A percentile compares a stretch with the other conserved stretches of the same genome.
Evolutionary conservation across 768 basidiomycete genomes (phyloP).

Genomic region (Lactarius akahatsu): DNA sequence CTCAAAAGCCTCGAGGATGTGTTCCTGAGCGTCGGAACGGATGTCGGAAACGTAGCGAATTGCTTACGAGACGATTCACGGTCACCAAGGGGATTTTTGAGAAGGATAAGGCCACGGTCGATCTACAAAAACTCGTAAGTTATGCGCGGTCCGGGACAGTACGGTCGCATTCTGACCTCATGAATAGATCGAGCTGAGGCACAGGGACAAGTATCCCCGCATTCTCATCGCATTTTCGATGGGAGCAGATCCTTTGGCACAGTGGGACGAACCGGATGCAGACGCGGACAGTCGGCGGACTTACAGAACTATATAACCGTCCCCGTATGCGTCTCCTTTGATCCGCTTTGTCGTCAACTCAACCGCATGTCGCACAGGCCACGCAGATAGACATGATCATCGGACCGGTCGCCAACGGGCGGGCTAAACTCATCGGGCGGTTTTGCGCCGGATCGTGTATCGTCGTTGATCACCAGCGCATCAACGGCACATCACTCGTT

Average conservation of each 20-base stretch:
- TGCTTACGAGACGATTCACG: conserved; percentile 57
- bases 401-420: conserved; percentile 82
- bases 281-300: too few relatives aligned
- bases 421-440: conserved; percentile 86
- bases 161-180: background rate
- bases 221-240: too few relatives aligned
- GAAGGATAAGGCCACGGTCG: too few relatives aligned
- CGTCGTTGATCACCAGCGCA: conserved; percentile 94
- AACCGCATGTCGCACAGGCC: background rate
- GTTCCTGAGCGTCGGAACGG: conserved; percentile 76
- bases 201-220: conserved; percentile 82
- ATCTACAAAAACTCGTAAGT: conserved; percentile 56
- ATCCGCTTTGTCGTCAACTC: too few relatives aligned
- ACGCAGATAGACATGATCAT: conserved; percentile 90
- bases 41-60: conserved; percentile 74
- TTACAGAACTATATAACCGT: conserved; percentile 50
- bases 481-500: conserved; percentile 93
- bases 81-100: conserved; percentile 82
- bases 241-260: too few relatives aligned
- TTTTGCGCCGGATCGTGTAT: conserved; percentile 90
- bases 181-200: conserved; percentile 83
- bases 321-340: conserved; percentile 56
- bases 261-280: too few relatives aligned
- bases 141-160: conserved; percentile 38
- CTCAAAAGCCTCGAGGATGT: conserved; percentile 88